Percentiles rank a stretch among this genome's conserved stretches.
phyloP scores from a whole-genome alignment of 1,139 yeast species.

The Blastobotrys indianensis region DNA sequence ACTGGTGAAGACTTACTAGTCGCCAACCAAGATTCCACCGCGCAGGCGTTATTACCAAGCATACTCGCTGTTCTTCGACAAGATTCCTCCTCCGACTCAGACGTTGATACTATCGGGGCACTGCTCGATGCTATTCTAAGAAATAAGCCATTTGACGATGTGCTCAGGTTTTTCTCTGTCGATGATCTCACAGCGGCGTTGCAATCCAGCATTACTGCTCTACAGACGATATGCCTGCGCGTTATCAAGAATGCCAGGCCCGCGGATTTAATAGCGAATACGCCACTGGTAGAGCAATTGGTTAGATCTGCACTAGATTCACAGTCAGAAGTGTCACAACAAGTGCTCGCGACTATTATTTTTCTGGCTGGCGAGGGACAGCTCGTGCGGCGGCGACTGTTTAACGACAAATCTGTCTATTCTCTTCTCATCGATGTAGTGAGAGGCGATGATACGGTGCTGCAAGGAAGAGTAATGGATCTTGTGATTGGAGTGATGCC shows the following conservation, averaged over 20 bases:
- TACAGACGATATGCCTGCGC: slow-evolving; percentile 20
- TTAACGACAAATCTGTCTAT: slow-evolving; percentile 18
- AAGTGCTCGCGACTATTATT: slow-evolving; percentile 14
- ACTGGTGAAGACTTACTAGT: too few species aligned
- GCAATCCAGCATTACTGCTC: slow-evolving; percentile 17
- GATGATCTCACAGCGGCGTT: slow-evolving; percentile 22
- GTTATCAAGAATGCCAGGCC: slow-evolving; percentile 21
- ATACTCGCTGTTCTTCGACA: too few species aligned
- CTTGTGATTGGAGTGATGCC: slow-evolving; percentile 16
- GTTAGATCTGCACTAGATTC: slow-evolving; percentile 13
- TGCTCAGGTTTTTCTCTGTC: slow-evolving; percentile 17
- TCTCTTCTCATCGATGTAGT: slow-evolving; percentile 4
- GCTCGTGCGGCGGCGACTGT: slow-evolving; percentile 23
- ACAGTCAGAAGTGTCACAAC: slow-evolving; percentile 1
- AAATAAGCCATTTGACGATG: slow-evolving; percentile 21
- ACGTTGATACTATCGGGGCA: too few species aligned
- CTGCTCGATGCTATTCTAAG: slow-evolving; percentile 15
- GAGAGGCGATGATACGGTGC: slow-evolving; percentile 12
- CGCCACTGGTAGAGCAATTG: slow-evolving; percentile 19
- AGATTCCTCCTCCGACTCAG: too few species aligned
- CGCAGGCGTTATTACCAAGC: too few species aligned
- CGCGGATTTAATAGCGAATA: slow-evolving; percentile 21
- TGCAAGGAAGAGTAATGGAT: slow-evolving; percentile 20
- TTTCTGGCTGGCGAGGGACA: slow-evolving; percentile 20
- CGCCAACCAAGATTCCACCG: too few species aligned